Base-by-base conservation (phyloP, 352 stramenopile species). In the Pythium plurisporium region DNA sequence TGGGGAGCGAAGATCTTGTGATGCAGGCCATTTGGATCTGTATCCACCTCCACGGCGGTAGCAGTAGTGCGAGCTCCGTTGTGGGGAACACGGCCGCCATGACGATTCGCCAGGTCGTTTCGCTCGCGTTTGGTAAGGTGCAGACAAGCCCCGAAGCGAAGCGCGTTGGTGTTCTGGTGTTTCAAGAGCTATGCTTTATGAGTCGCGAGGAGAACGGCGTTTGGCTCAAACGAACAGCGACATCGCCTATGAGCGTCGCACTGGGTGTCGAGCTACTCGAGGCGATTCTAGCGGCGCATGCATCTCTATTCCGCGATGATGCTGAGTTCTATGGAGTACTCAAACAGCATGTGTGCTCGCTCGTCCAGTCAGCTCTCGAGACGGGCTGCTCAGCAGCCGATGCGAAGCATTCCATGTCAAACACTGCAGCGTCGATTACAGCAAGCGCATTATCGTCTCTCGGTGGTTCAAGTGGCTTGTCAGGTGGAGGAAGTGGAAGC, bases 1-100 rank as follows among this genome's bases (percentile, higher is more conserved):
- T 89, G 10, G 79, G 77, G 14, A 95, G 87, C 53, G 81, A 93
- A 44, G 85, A 95, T 44, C 73, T 95, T 43, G 83, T 93, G 45
- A 89, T 91, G 76, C 81, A 93, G 59, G 85, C 85, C 14, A 85
- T 95, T 50, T 91, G 85, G 83, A 94, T 95, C 48, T 94, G 86
- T 54, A 70, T 95, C 41, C 82, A 94, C 37, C 62, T 95, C 22
- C 82, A 95, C 42, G 82, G 73, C 1, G 61, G 70, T 2, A 94
- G 79, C 60, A 88, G 76, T 59, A 75, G 80, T 40, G 77, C 80
- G 15, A 91, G 64, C 60, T 93, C 80, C 12, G 74, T 95, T 34
- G 85, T 92, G 46, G 79, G 80, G 50, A 94, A 95, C 58, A 94
- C 86, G 23, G 86, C 86, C 5, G 83, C 84, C 25, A 92, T 94